Evolutionary conservation across 306 rosid genomes (phyloP).

Genomic region (Parietaria judaica): DNA sequence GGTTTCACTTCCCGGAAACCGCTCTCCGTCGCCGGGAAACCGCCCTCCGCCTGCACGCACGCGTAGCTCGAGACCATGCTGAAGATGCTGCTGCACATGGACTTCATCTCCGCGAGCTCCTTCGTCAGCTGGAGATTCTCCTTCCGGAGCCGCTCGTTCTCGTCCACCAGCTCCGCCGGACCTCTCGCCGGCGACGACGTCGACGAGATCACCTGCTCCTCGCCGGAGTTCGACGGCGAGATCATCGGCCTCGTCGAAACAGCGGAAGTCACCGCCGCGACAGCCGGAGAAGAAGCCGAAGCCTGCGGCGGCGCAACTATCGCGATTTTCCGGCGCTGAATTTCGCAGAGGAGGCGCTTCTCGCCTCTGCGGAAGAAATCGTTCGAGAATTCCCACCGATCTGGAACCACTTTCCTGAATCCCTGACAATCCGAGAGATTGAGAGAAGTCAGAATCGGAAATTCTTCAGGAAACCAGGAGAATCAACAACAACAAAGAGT

Average conservation of each 20-base stretch:
- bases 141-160: conserved; percentile 70
- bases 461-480: background rate
- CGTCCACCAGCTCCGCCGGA: conserved; percentile 61
- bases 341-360: conserved; percentile 61
- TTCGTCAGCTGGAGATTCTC: conserved; percentile 58
- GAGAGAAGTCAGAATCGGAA: background rate
- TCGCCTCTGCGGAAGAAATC: conserved; percentile 62
- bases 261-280: conserved; percentile 22
- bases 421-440: conserved; percentile 31
- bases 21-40: conserved; percentile 27
- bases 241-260: conserved; percentile 23
- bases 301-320: conserved; percentile 12
- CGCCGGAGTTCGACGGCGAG: conserved; percentile 61
- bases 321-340: conserved; percentile 64
- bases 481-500: too few relatives aligned
- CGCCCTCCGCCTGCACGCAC: conserved; percentile 21
- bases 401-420: conserved; percentile 74
- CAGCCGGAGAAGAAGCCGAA: conserved; percentile 12
- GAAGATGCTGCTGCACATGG: conserved; percentile 67
- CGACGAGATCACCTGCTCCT: conserved; percentile 61
- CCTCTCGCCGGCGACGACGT: conserved; percentile 46
- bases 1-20: conserved; percentile 31
- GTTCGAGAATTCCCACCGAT: conserved; percentile 90
- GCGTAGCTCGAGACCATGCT: conserved; percentile 55
- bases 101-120: conserved; percentile 65